Base-by-base conservation (phyloP, 1,284 basidiomycete genomes). In the Exobasidium cylindrosporum region DNA sequence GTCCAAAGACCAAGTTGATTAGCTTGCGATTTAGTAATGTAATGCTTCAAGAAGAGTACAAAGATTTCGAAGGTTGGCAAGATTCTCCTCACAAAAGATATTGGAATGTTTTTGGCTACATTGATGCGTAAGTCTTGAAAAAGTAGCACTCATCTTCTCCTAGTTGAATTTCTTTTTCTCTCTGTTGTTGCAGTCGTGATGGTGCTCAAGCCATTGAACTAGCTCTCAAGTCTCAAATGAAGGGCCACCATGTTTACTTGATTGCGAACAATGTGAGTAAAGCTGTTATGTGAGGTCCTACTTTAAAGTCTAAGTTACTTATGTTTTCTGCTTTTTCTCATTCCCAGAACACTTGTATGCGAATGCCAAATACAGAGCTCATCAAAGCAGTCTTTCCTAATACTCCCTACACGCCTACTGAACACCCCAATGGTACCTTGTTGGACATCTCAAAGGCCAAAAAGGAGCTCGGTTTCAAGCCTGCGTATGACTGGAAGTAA, bases 21-120 rank as follows among this genome's bases (percentile, higher is more conserved):
- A 80, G 72, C 47, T 73, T 81, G 64, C 69, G 81, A 0, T 74
- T 82, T 60, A 76, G 72, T 61, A 82, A 82, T 57, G 81, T 82
- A 50, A 81, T 81, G 73, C 67, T 72, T 11, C 73, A 76, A 10
- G 74, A 78, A 44, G 78, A 82, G 46, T 82, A 82, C 61, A 73
- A 63, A n/a, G 63, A 60, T 11, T 82, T 82, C 60, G 70, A 73
- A 28, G 64, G 53, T 10, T 82, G 81, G 79, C 81, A 82, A 67
- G 70, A 81, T n/a, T 77, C 81, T 47, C 46, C 66, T 14, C 45
- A 53, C 29, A 63, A 65, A 46, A 43, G 68, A 14, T 69, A 62
- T 60, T 69, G 68, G 68, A 69, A 69, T 45, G 64, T 62, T 54
- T 69, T 64, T 62, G 68, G 68, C 5, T 69, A 69, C 59, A 62